phyloP scores from a whole-genome alignment of 208 protist genomes.

The Trypanosoma melophagium region DNA sequence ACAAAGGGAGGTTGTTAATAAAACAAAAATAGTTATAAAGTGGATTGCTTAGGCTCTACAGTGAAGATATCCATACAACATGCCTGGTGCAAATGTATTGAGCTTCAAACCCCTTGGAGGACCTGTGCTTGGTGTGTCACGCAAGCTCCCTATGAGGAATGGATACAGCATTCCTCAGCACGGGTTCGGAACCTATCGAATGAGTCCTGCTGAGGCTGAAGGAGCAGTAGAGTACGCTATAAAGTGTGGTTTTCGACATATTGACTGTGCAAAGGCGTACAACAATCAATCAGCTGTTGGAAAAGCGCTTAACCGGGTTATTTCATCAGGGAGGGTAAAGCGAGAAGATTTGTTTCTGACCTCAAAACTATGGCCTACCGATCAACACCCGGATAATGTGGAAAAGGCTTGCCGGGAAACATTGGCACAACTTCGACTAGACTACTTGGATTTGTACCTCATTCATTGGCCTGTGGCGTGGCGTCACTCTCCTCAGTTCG shows the following conservation, averaged over 20 bases:
- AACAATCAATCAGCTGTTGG: slow-evolving; percentile 91
- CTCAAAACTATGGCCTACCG: slow-evolving; percentile 94
- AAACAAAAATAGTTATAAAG: too few relatives aligned
- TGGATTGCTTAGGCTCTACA: too few relatives aligned
- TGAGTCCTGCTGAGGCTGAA: slow-evolving; percentile 43
- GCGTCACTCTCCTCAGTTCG: slow-evolving; percentile 49
- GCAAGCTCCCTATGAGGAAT: slow-evolving; percentile 43
- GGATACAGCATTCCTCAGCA: slow-evolving; percentile 73
- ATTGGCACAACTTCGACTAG: slow-evolving; percentile 70
- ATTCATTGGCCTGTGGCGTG: slow-evolving; percentile 93
- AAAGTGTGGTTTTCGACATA: slow-evolving; percentile 79
- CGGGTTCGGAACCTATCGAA: slow-evolving; percentile 89
- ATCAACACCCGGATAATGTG: slow-evolving; percentile 90
- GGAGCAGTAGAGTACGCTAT: slow-evolving; percentile 66
- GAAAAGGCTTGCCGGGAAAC: slow-evolving; percentile 79
- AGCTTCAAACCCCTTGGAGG: slow-evolving; percentile 40
- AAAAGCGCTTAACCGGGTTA: slow-evolving; percentile 49
- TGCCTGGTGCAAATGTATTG: slow-evolving; percentile 35
- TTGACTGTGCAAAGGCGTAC: slow-evolving; percentile 92
- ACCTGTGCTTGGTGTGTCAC: slow-evolving; percentile 32
- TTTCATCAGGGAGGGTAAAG: slow-evolving; percentile 45
- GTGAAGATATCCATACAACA: too few relatives aligned
- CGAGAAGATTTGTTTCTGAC: slow-evolving; percentile 93
- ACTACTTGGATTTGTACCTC: slow-evolving; percentile 93
- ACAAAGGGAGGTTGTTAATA: not conserved